Evolutionary conservation across 257 asterid species (phyloP), one percentile per base, ranked within the genome.

Genomic region (Knoxia roxburghii): DNA sequence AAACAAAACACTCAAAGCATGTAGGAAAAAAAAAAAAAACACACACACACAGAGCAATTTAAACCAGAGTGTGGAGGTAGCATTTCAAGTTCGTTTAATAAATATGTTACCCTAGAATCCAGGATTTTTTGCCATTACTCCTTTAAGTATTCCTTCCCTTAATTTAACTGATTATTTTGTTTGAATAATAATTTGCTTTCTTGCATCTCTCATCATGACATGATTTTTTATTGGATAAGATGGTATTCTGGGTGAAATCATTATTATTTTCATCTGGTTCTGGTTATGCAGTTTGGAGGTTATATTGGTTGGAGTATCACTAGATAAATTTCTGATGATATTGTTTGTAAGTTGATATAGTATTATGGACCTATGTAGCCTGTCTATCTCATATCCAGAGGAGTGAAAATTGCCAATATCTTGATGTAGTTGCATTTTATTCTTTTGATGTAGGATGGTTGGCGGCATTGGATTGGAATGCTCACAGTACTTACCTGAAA

Each of bases 401-500:
- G 12, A 13, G 67, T 43, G 2, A 51, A 55, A 20, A 13, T 37
- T 26, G 17, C 26, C 45, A 27, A 55, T 27, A 48, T 10, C n/a
- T 23, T 56, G 64, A 57, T 61, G 14, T n/a, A n/a, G n/a, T 43
- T 61, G 76, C 35, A 30, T 54, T 64, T 52, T 51, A 52, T 76
- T 61, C 8, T 30, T 49, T 68, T 57, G 39, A 41, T 77, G 76
- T 83, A 93, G 98, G 94, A 75, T 88, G 78, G 72, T 90, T 68
- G 88, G 94, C 64, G 86, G 80, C 72, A 79, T 93, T 81, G 98
- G 97, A 64, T 73, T 86, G 84, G 84, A 84, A 80, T 84, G 84
- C 80, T 68, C 74, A 64, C 89, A 90, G 76, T 78, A 86, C 78
- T 75, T 93, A 68, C 96, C 97, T 70, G 96, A 88, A 76, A 85